Evolutionary conservation across 1,139 yeast species (phyloP).

Genomic region (Sugiyamaella castrensis): DNA sequence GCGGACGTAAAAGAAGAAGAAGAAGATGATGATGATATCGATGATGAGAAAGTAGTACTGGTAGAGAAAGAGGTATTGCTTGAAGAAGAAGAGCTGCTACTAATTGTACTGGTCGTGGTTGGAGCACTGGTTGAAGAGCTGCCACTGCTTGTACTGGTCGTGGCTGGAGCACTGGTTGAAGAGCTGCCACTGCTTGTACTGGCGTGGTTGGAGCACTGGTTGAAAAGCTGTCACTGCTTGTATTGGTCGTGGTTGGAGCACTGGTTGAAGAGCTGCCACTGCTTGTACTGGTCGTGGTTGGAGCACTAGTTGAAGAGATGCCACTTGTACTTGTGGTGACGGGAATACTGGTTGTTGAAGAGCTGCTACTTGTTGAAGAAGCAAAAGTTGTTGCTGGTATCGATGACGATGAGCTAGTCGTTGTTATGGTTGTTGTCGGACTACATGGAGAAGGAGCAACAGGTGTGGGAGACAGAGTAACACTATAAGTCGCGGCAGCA

Average conservation of each 20-base stretch:
- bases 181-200: no score
- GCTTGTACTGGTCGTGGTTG: neutral
- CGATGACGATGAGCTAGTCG: neutral
- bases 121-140: no score
- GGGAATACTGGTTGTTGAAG: neutral
- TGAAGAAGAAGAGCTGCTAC: no score
- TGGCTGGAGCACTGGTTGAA: neutral
- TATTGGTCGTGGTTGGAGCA: no score
- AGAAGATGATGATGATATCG: no score
- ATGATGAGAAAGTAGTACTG: conserved; percentile 2
- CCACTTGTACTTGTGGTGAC: no score
- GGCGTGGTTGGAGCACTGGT: no score
- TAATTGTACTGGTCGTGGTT: no score
- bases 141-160: no score
- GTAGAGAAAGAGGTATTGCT: conserved; percentile 2
- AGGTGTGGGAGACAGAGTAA: conserved; percentile 4
- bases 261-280: no score
- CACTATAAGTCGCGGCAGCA: conserved; percentile 12
- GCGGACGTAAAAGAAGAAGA: conserved; percentile 1
- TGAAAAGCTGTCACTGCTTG: no score
- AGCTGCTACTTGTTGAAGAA: neutral
- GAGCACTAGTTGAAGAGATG: no score
- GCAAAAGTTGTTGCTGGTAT: neutral
- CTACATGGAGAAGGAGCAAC: conserved; percentile 1
- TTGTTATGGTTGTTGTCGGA: neutral